Base-by-base conservation (phyloP, 2,329 filamentous ascomycete genomes). In the Pseudocercospora vitis region DNA sequence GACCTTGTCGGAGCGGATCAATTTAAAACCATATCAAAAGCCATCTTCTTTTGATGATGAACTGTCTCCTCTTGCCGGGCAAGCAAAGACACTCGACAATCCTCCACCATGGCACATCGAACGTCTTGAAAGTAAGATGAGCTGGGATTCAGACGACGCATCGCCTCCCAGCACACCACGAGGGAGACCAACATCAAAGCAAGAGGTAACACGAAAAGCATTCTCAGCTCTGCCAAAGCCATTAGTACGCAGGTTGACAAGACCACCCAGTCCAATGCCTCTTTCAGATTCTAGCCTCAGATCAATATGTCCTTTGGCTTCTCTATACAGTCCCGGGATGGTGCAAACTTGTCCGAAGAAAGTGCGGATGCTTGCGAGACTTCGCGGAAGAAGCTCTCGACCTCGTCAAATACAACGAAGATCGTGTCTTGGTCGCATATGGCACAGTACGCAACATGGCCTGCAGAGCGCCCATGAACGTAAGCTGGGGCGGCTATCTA, bases 21-120 rank as follows among this genome's bases (percentile, higher is more conserved):
- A 42, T 26, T 14, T 54, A 12, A 48, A 54, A 24, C 24, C 49
- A 18, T 21, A 37, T 26, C 33, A 46, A 11, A 29, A 37, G 7
- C 39, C 49, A 16, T 12, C 26, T 12, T 5, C 40, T 26, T 39
- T 39, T 29, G 48, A 55, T 21, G 14, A 52, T 26, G 53, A 51
- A 6, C 48, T 52, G 12, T 14, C 33, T 16, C 42, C 53, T 24
- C 32, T 50, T n/a, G 14, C 14, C 18, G 47, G 37, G 26, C 28
- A 39, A 24, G 32, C 16, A 7, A 35, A 14, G 35, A 50, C 51
- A 45, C 55, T 52, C 19, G 55, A 57, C 35, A 55, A 51, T 18
- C 55, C 55, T 12, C 52, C 51, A n/a, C 52, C 51, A 18, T 57
- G 55, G 55, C 42, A 35, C 7, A 35, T 26, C 9, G 11, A 26